Base-by-base conservation (phyloP, 176 grass and related monocot genomes). In the Urochloa ruziziensis region DNA sequence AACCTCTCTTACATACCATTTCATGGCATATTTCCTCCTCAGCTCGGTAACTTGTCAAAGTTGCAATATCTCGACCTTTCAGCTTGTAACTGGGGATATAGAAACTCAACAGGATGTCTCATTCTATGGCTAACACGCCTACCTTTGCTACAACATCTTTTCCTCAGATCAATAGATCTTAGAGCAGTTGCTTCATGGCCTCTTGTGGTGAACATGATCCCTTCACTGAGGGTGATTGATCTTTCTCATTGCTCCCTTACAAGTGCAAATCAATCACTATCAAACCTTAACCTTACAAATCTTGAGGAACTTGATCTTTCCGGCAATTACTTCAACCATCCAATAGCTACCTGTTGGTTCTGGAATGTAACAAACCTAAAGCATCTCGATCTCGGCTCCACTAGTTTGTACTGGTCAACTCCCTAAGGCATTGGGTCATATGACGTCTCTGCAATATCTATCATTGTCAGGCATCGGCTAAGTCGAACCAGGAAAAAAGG, bases 321-420 rank as follows among this genome's bases (percentile, higher is more conserved):
- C 8, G 0, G 0, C 0, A 88, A 88, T 25, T 0, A 6, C 2
- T 52, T 84, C 19, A 0, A 79, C 28, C 28, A 39, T 8, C 49
- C 24, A 13, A 0, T 15, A 61, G 39, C 39, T 6, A 67, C 85
- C 2, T 43, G 74, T 74, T 87, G 79, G 84, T 60, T 87, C 23
- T 87, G 85, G 73, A 73, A 91, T 24, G 6, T 84, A 23, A 78
- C 79, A 56, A 73, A 27, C 24, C 36, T 87, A 15, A 33, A 17
- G 29, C 23, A 34, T 30, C 36, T 81, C 4, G 24, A 74, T 40
- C 33, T 91, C 27, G 17, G 10, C 6, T 0, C 0, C 8, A 52
- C 8, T 13, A 0, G 1, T 6, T 24, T 80, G 9, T 9, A 48
- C 0, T n/a, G 89, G 84, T 4, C 57, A 29, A 9, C 3, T 83